Conservation (phyloP, 75 land plant species). For the Sequoia sempervirens region DNA sequence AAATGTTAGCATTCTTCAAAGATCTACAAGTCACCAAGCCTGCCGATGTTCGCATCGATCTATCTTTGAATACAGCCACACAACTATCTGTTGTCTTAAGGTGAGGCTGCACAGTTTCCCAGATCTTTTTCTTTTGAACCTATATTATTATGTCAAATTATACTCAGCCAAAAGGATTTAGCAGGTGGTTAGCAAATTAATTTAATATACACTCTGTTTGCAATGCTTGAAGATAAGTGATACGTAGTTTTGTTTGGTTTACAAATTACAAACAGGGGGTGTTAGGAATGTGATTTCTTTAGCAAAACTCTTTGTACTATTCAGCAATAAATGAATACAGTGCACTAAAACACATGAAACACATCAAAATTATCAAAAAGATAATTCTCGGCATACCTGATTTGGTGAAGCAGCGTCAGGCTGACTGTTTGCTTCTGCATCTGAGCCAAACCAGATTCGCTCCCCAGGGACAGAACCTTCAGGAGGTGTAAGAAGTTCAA, state of each 20-base stretch:
- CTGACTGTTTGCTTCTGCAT: constrained; percentile 49
- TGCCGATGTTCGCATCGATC: constrained; percentile 69
- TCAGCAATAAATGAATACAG: too few relatives aligned
- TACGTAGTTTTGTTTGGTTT: neutral
- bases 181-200: neutral
- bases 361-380: neutral
- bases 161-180: neutral
- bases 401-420: constrained; percentile 74
- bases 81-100: constrained; percentile 71
- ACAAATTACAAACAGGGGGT: neutral
- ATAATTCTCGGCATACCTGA: constrained; percentile 41
- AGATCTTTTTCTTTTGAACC: constrained; percentile 91
- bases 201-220: neutral
- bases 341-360: neutral
- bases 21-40: constrained; percentile 58
- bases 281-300: neutral
- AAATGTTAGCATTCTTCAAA: constrained; percentile 72
- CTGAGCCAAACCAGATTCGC: constrained; percentile 89
- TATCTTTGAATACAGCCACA: constrained; percentile 46
- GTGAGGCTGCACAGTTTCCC: constrained; percentile 87
- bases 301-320: neutral
- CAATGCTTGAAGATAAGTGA: neutral
- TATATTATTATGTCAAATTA: constrained; percentile 9
- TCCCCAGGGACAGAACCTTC: constrained; percentile 84
- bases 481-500: constrained; percentile 87